These are phyloP conservation scores for Pezizomycotina sp. DNA, from an alignment of 2,329 filamentous ascomycete genomes.

Conservation along the genomic window DNA sequence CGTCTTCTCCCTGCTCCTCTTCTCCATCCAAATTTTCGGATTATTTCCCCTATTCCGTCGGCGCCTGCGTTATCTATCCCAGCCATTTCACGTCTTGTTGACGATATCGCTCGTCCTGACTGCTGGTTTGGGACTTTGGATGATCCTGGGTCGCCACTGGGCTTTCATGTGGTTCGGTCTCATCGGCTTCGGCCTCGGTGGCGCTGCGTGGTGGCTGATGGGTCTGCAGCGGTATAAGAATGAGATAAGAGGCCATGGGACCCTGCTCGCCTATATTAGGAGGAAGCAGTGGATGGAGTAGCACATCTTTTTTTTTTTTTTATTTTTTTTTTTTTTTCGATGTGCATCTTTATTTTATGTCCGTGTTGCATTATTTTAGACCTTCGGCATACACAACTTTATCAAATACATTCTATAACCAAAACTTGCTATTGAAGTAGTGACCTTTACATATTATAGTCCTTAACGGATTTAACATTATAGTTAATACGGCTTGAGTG, in stretches of 20 bases:
- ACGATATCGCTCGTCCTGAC: slow-evolving; percentile 61
- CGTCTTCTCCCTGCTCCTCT: slow-evolving; percentile 86
- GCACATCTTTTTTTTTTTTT: background rate
- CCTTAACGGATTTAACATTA: too few relatives aligned
- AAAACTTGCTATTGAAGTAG: too few relatives aligned
- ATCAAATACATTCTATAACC: too few relatives aligned
- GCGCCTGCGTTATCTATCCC: slow-evolving; percentile 65
- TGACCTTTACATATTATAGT: too few relatives aligned
- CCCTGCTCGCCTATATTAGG: slow-evolving; percentile 70
- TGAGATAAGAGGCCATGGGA: slow-evolving; percentile 96
- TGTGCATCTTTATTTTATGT: slow-evolving; percentile 8
- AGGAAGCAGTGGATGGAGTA: slow-evolving; percentile 42
- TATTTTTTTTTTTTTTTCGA: background rate
- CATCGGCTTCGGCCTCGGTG: slow-evolving; percentile 64
- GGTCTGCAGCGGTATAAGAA: slow-evolving; percentile 97
- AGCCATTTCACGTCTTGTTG: slow-evolving; percentile 61
- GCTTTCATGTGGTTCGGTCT: slow-evolving; percentile 58
- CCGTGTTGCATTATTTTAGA: background rate
- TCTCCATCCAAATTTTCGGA: slow-evolving; percentile 93
- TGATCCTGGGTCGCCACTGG: slow-evolving; percentile 42
- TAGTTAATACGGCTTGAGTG: too few relatives aligned
- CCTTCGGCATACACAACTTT: background rate
- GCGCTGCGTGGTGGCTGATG: slow-evolving; percentile 96
- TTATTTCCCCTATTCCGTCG: slow-evolving; percentile 95
- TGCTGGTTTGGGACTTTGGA: slow-evolving; percentile 61